Evolutionary conservation across 2,329 filamentous ascomycete species (phyloP), one percentile per base, ranked within the genome.

Genomic region (Verticillium tricorpus): DNA sequence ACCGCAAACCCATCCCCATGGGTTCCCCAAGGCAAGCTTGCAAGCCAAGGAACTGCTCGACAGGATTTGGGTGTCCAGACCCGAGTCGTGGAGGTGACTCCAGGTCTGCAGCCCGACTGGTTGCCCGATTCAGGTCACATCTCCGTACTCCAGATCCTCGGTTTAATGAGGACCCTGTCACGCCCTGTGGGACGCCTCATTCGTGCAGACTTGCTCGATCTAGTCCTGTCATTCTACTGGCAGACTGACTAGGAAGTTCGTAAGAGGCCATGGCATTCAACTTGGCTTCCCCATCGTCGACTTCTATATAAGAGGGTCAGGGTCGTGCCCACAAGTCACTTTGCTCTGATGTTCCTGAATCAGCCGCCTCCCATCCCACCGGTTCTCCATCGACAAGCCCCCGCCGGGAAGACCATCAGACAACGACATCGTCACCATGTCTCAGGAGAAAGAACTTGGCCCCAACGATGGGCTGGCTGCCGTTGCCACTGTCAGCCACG

Each of bases 401-500:
- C 19, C 19, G 5, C 45, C 22, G 45, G 45, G 8, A 22, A 22
- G 19, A 50, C 8, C n/a, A 22, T 50, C 45, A 11, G 45, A 50
- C 19, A 50, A 25, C n/a, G 11, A 22, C 9, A 32, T 31, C 39
- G 45, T 56, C 57, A 57, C 37, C 34, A 64, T 64, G 63, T 50
- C 61, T 15, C 59, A 63, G 28, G 59, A 61, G 22, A 64, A 64
- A n/a, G 45, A 50, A 11, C 45, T 50, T 9, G 45, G 57, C 35
- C 58, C 50, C 57, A 58, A 32, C 37, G 45, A 40, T 12, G 57
- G 45, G 25, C 57, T 56, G 35, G 64, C 58, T 11, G 34, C 59
- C 63, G 57, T 60, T 25, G 59, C 63, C 19, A 56, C 61, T 56
- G 59, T 60, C 55, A 65, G 64, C 57, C 60, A 59, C 19, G 64